Evolutionary conservation across 2,329 filamentous ascomycete species (phyloP), one percentile per base, ranked within the genome.

Genomic region (Sporothrix pseudoabietina): DNA sequence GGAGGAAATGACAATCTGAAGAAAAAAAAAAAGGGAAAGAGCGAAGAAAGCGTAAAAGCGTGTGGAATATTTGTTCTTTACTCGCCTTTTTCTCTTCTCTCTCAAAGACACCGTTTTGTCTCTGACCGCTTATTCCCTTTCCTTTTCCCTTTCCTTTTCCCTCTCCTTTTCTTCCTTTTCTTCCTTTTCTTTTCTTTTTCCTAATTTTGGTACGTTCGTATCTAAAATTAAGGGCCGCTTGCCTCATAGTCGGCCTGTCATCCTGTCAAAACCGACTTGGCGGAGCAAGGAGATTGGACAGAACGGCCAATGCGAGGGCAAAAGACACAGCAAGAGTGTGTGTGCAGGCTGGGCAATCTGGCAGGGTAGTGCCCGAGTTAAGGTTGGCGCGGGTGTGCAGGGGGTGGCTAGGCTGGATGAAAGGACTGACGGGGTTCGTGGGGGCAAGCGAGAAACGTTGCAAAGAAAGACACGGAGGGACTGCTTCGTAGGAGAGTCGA

Each of bases 241-340:
- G 9, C 59, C 35, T 63, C 19, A 63, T 16, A 41, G 19, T 9
- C 14, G 55, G 55, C 14, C 4, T 59, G 55, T 59, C 16, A 6
- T 59, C 14, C 16, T 59, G 55, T 65, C 39, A 44, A 44, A 26
- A 1, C 44, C n/a, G 22, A 4, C 35, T 44, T 22, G 39, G 39
- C 61, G 22, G 61, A 47, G 61, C n/a, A 30, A 47, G 61, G 39
- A 66, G 61, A 66, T 47, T 47, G 39, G 59, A 65, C 59, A n/a
- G 59, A 26, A 16, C 19, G 35, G 39, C n/a, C n/a, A 44, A 44
- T 44, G 59, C 35, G n/a, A 30, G 39, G 35, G 32, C 7, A 41
- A 44, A 32, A 41, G 35, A 39, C 26, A 6, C 4, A 55, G 22
- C 8, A 55, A 55, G 26, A 26, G n/a, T 30, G 59, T 19, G n/a